Conservation (phyloP, 2,329 filamentous ascomycete species). For the Samsoniella hepiali region DNA sequence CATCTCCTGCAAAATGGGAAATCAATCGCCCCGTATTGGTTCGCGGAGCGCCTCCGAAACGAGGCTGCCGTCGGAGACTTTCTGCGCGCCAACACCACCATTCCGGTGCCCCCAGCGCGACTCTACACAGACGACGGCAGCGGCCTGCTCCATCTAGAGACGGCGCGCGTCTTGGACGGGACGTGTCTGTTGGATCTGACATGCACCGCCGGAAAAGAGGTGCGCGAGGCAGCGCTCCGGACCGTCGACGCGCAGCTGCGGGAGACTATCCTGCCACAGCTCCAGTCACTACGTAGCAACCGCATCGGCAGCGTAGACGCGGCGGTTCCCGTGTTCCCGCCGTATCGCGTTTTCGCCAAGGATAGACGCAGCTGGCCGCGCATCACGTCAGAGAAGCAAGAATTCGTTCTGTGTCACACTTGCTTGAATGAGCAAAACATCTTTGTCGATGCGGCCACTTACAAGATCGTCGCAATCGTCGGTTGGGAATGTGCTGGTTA, state of each 20-base stretch:
- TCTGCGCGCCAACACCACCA: background rate
- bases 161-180: background rate
- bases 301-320: conserved; percentile 3
- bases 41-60: conserved; percentile 6
- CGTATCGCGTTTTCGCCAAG: background rate
- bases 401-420: conserved; percentile 10
- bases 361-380: conserved; percentile 4
- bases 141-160: background rate
- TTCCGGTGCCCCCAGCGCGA: background rate
- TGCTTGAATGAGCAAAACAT: background rate
- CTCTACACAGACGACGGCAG: background rate
- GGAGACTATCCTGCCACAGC: background rate
- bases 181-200: background rate
- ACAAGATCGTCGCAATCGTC: conserved; percentile 14
- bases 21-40: conserved; percentile 2
- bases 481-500: conserved; percentile 11
- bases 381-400: background rate
- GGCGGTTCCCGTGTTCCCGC: background rate
- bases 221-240: background rate
- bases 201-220: too few relatives aligned
- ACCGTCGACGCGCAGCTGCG: background rate
- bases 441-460: background rate
- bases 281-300: background rate
- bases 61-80: background rate
- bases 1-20: conserved; percentile 3